A percentile compares a stretch with the other conserved stretches of the same genome.
phyloP scores from a whole-genome alignment of 2,329 filamentous ascomycete species.

The Tympanopsis confertula region DNA sequence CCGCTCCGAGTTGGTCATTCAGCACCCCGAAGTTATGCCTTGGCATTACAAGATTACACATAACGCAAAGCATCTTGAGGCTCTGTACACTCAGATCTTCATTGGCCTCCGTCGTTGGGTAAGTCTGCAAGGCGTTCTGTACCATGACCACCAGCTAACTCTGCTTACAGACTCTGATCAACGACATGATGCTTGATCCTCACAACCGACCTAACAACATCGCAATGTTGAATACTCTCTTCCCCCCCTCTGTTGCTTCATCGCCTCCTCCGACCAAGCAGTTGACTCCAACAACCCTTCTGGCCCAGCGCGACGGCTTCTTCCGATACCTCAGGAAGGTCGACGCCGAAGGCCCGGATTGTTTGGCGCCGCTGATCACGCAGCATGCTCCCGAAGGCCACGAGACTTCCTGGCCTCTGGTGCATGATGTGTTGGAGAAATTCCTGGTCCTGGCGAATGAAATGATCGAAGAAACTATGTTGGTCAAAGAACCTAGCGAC shows the following conservation, averaged over 20 bases:
- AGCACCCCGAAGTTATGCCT: neutral
- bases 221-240: slow-evolving; percentile 57
- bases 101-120: slow-evolving; percentile 53
- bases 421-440: slow-evolving; percentile 36
- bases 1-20: neutral
- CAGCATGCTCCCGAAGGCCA: slow-evolving; percentile 38
- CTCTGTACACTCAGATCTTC: slow-evolving; percentile 49
- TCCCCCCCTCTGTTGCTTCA: slow-evolving; percentile 38
- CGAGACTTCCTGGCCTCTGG: slow-evolving; percentile 39
- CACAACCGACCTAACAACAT: slow-evolving; percentile 56
- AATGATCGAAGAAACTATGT: slow-evolving; percentile 46
- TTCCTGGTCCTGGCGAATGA: slow-evolving; percentile 46
- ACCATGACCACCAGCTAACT: slow-evolving; percentile 9
- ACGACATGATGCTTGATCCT: slow-evolving; percentile 48
- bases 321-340: slow-evolving; percentile 49
- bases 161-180: slow-evolving; percentile 41
- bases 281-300: slow-evolving; percentile 36
- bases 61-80: slow-evolving; percentile 37
- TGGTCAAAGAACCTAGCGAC: slow-evolving; percentile 29
- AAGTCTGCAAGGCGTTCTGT: slow-evolving; percentile 13
- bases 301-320: slow-evolving; percentile 45
- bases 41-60: slow-evolving; percentile 21
- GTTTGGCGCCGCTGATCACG: slow-evolving; percentile 38
- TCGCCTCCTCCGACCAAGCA: slow-evolving; percentile 33
- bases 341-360: slow-evolving; percentile 37